Base-by-base conservation (phyloP, 257 asterid genomes). In the Solanum ossicruentum region DNA sequence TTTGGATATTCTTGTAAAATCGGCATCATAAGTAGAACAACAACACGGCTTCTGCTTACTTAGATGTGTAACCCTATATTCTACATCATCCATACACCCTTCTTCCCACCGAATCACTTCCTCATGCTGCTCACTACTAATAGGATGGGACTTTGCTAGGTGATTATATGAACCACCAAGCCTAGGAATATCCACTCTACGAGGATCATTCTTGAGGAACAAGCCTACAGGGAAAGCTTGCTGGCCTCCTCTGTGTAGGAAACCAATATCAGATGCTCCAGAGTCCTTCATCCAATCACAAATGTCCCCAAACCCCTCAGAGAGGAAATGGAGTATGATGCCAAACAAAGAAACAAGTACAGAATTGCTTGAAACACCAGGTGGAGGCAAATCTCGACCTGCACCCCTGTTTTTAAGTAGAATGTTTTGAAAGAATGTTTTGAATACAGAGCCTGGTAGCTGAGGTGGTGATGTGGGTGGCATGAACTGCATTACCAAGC, bases 401-500 rank as follows among this genome's bases (percentile, higher is more conserved):
- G 99, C 98, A 5, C 99, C 99, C 93, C 98, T 91, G 91, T 93
- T 96, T 89, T 94, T 94, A 86, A 96, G 90, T 89, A 96, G 89
- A 90, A 92, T 89, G 84, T 93, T 96, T 85, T 93, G 98, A 82
- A 96, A 85, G 86, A 96, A 94, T 81, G 95, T 89, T 89, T 93
- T 91, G 85, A 96, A 94, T 86, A 96, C 95, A 18, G 98, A 92
- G 78, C 99, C 99, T 41, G 98, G 99, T 85, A 91, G 88, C 91
- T 92, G 98, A 45, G 88, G 91, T 65, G 98, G 97, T 65, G 83
- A 83, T 47, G 89, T 90, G 82, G 99, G 98, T 66, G 99, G 98
- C 90, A 93, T 91, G 86, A 93, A 96, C 86, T 92, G 98, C 97
- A 96, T 94, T 78, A 94, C 97, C 87, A 96, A 88, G 70, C 93